Conservation (phyloP, 345 rosid genomes). For the Lumnitzera littorea region DNA sequence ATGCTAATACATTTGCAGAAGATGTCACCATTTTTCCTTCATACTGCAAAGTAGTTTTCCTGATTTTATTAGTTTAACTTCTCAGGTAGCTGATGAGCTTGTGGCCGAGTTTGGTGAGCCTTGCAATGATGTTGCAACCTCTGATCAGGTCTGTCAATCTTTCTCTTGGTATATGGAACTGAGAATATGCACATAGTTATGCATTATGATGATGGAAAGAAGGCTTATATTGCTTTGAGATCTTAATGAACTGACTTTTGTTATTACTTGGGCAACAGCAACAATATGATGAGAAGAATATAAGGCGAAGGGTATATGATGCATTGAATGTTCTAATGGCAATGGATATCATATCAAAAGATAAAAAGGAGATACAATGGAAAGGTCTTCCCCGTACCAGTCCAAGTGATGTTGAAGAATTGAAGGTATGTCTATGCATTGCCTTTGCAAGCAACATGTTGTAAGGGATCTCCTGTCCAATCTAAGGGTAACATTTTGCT, state of each 20-base stretch:
- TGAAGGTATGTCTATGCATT: conserved; percentile 49
- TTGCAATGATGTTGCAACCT: conserved; percentile 48
- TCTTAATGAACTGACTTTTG: background rate
- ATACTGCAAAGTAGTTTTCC: too few species aligned
- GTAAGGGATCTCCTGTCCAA: too few species aligned
- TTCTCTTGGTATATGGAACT: too few species aligned
- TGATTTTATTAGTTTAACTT: background rate
- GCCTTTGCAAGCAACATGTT: too few species aligned
- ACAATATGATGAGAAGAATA: conserved; percentile 98
- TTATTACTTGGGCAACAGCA: conserved; percentile 40
- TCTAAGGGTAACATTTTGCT: too few species aligned
- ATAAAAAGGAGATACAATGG: conserved; percentile 98
- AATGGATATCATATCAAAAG: conserved; percentile 95
- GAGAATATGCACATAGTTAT: too few species aligned
- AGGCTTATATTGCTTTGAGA: background rate
- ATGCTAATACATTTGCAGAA: too few species aligned
- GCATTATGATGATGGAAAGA: background rate
- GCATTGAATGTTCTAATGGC: conserved; percentile 99
- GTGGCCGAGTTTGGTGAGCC: conserved; percentile 98
- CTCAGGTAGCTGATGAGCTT: conserved; percentile 99
- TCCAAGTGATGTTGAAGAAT: conserved; percentile 81
- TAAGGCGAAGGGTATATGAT: conserved; percentile 95
- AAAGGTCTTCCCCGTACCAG: conserved; percentile 96
- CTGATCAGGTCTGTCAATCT: conserved; percentile 70
- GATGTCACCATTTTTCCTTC: too few species aligned